These are phyloP conservation scores for Epichloe uncinata DNA, from an alignment of 2,329 filamentous ascomycete species.

Conservation along the genomic window DNA sequence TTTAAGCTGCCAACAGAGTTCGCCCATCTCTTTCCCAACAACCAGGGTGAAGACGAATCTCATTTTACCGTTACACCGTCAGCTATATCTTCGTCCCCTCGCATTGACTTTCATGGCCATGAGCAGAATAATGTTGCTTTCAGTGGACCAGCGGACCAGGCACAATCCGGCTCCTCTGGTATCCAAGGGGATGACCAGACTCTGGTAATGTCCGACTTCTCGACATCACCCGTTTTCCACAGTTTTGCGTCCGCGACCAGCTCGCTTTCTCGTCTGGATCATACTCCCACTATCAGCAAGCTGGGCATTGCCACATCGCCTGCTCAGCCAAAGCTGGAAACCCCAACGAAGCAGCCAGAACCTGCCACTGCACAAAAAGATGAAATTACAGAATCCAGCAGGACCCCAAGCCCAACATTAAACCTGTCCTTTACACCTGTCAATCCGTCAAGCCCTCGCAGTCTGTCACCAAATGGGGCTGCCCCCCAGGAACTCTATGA, in stretches of 20 bases:
- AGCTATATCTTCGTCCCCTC: constrained; percentile 12
- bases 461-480: not conserved
- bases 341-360: not conserved
- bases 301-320: not conserved
- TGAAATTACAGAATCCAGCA: not conserved
- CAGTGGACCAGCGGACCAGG: not conserved
- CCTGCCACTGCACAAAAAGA: not conserved
- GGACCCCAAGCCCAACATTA: not conserved
- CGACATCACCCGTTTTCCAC: not conserved
- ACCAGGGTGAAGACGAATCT: constrained; percentile 16
- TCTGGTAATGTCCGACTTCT: not conserved
- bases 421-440: not conserved
- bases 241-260: not conserved
- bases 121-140: not conserved
- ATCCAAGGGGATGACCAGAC: constrained; percentile 1
- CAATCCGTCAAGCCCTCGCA: not conserved
- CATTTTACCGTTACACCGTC: constrained; percentile 12
- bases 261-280: not conserved
- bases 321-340: not conserved
- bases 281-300: not conserved
- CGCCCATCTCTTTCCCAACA: constrained; percentile 17
- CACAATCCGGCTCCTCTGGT: not conserved
- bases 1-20: constrained; percentile 24
- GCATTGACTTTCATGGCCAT: constrained; percentile 8
- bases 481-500: not conserved